Conservation (phyloP, 345 rosid species). For the Abelmoschus esculentus region DNA sequence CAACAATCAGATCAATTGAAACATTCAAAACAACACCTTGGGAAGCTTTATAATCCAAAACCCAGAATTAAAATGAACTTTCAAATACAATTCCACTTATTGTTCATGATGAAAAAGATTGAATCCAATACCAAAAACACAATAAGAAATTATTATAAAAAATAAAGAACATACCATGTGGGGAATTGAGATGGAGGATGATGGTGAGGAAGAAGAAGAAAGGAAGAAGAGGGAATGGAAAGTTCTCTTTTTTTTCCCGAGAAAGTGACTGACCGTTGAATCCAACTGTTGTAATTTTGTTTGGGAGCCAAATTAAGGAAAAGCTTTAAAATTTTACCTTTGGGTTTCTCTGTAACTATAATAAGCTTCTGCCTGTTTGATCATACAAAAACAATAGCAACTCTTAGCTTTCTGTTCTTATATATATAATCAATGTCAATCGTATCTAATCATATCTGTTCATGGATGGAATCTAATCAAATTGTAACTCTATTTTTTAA, state of each 20-base stretch:
- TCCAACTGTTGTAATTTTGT: slow-evolving; percentile 7
- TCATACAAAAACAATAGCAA: neutral
- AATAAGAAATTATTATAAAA: too few species aligned
- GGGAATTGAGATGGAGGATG: neutral
- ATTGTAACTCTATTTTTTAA: too few species aligned
- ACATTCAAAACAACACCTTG: neutral
- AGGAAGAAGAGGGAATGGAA: neutral
- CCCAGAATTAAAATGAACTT: neutral
- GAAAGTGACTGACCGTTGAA: slow-evolving; percentile 12
- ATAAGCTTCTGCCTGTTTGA: neutral
- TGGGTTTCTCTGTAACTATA: neutral
- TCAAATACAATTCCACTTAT: neutral
- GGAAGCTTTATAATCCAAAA: neutral
- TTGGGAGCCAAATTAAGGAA: slow-evolving; percentile 1
- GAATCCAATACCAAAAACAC: neutral
- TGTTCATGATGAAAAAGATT: neutral
- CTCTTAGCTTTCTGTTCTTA: neutral
- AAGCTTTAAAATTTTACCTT: neutral
- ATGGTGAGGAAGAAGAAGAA: neutral
- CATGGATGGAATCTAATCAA: neutral
- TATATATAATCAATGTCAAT: neutral
- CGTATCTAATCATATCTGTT: neutral
- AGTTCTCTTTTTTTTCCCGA: neutral
- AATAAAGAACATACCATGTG: neutral
- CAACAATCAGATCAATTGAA: neutral